Base-by-base conservation (phyloP, 257 asterid genomes). In the Parsonsia alboflavescens region DNA sequence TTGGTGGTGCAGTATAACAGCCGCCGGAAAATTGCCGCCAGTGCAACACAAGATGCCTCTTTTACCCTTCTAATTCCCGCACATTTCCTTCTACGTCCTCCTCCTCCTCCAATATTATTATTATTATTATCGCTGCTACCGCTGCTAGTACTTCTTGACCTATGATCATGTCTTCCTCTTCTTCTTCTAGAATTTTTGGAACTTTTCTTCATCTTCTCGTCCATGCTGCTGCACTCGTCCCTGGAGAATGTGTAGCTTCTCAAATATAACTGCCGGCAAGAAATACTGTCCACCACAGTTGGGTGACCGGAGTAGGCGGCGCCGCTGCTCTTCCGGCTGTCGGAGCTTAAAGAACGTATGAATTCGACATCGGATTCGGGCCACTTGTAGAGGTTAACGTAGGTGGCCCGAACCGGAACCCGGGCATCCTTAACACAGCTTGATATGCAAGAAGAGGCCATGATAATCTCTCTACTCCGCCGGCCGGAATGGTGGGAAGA, bases 301-400 rank as follows among this genome's bases (percentile, higher is more conserved):
- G 92, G 88, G 21, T 83, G 88, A 9, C 28, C 45, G 39, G 39
- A 1, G 28, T 46, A 33, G 26, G 19, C 28, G 22, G 24, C 59
- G 6, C 50, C 62, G 33, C 72, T 52, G 22, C 24, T 48, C 45
- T 85, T 21, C 83, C 78, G 79, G n/a, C 45, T 57, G 53, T 69
- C 67, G 2, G 69, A 54, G 75, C 92, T 92, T 80, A 90, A 78
- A 10, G 96, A 90, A n/a, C 92, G 56, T 9, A 92, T 88, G 72
- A 92, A 92, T 72, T 87, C 98, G 30, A 87, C 91, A 41, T 90
- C 96, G 44, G 97, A 89, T 81, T 85, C 97, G 70, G 96, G 96
- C 96, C 97, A 89, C 81, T 90, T 92, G 91, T 90, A 90, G 58
- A 89, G 89, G 84, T 82, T 92, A n/a, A 85, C 85, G 21, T 90